phyloP scores from a whole-genome alignment of 1,284 basidiomycete species.

The Moniliella sp. region DNA sequence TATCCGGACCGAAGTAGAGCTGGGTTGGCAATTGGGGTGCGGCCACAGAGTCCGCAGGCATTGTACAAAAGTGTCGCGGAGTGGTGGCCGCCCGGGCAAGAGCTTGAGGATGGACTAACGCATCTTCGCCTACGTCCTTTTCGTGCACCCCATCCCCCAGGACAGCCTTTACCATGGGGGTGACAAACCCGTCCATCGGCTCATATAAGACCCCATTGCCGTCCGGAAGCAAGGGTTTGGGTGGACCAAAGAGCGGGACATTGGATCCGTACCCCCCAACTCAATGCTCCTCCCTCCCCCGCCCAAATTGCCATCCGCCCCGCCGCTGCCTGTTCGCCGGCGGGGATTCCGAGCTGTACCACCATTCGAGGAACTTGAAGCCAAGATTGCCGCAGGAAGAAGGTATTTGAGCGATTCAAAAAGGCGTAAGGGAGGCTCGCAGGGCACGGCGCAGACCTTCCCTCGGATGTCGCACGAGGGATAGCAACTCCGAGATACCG shows the following conservation, averaged over 20 bases:
- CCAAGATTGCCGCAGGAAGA: constrained; percentile 76
- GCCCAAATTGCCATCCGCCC: constrained; percentile 42
- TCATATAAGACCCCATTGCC: constrained; percentile 5
- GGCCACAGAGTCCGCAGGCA: constrained; percentile 66
- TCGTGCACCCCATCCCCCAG: neutral
- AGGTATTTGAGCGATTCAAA: constrained; percentile 46
- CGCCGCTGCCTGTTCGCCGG: constrained; percentile 37
- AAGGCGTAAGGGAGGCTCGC: constrained; percentile 8
- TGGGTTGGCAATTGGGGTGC: constrained; percentile 53
- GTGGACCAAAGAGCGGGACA: constrained; percentile 5
- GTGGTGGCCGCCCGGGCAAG: too few species aligned
- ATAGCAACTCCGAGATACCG: too few species aligned
- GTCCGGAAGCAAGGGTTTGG: constrained; percentile 6
- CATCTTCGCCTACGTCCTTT: too few species aligned
- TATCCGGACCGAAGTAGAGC: constrained; percentile 77
- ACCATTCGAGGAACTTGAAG: constrained; percentile 98
- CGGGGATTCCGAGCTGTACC: constrained; percentile 83
- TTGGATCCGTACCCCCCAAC: neutral
- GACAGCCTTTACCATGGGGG: neutral
- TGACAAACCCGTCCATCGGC: neutral
- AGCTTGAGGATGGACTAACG: too few species aligned
- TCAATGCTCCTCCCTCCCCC: too few species aligned
- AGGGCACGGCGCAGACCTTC: too few species aligned
- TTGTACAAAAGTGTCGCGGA: constrained; percentile 39
- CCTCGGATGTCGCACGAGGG: too few species aligned